Percentiles rank a stretch among this genome's conserved stretches.
These are phyloP conservation scores for Solanum aculeatissimum DNA, from an alignment of 305 asterid genomes.

Conservation along the genomic window DNA sequence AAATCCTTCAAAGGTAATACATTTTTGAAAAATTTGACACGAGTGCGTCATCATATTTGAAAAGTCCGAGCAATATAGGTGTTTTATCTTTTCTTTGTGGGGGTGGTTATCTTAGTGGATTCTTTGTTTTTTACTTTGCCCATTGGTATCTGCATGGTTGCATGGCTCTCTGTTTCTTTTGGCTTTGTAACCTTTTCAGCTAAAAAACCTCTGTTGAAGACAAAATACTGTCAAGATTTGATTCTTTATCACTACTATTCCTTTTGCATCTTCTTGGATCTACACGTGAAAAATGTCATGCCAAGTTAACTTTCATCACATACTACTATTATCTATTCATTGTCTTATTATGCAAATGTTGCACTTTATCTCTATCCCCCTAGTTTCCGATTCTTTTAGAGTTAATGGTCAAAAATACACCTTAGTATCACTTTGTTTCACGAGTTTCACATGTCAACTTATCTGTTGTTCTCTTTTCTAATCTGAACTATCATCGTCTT, in stretches of 20 bases:
- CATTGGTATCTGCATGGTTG: slow-evolving; percentile 23
- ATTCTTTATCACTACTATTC: slow-evolving; percentile 4
- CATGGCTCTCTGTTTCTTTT: slow-evolving; percentile 14
- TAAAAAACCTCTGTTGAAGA: not conserved
- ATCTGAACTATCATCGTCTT: not conserved
- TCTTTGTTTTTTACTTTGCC: not conserved
- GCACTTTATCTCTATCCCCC: not conserved
- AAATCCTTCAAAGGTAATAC: not conserved
- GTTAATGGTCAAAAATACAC: not conserved
- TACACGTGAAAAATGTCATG: not conserved
- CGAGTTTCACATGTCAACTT: not conserved
- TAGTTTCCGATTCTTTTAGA: not conserved
- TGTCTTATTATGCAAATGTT: not conserved
- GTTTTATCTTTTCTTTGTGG: not conserved
- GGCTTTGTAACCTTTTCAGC: slow-evolving; percentile 1
- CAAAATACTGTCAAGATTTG: not conserved
- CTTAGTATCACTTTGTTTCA: not conserved
- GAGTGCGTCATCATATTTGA: not conserved
- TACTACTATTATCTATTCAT: not conserved
- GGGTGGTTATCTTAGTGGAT: not conserved
- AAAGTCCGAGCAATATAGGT: not conserved
- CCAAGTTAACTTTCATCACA: not conserved
- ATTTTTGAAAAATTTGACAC: not conserved
- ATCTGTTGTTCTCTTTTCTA: not conserved
- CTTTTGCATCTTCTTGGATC: slow-evolving; percentile 7